Conservation (phyloP, 495 filamentous ascomycete species). For the Chaetomidium leptoderma region DNA sequence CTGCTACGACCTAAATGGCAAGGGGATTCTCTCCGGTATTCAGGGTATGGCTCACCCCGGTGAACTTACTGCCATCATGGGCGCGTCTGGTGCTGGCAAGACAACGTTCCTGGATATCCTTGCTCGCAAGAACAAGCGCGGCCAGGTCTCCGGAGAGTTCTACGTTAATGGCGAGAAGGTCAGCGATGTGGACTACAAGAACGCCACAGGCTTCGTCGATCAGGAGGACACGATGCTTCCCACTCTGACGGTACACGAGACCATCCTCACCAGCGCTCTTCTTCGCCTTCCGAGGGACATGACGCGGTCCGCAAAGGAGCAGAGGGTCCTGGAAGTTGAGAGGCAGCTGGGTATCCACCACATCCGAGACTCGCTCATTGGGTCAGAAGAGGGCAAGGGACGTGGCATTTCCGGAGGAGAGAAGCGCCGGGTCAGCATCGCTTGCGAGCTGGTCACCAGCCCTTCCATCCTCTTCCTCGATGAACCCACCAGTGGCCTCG, state of each 20-base stretch:
- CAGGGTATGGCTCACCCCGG: conserved; percentile 82
- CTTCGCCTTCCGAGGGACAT: conserved; percentile 88
- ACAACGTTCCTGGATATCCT: conserved; percentile 96
- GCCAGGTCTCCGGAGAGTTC: conserved; percentile 72
- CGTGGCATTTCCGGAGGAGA: conserved; percentile 96
- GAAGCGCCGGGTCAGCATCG: conserved; percentile 92
- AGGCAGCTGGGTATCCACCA: conserved; percentile 88
- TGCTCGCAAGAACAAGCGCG: conserved; percentile 95
- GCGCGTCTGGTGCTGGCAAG: conserved; percentile 94
- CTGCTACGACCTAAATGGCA: conserved; percentile 79
- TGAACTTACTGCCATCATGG: conserved; percentile 96
- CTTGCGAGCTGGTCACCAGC: conserved; percentile 95
- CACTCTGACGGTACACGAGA: conserved; percentile 96
- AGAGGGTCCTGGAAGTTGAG: conserved; percentile 87
- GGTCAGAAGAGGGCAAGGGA: conserved; percentile 93
- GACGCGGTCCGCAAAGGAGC: conserved; percentile 78
- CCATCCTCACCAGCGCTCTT: conserved; percentile 89
- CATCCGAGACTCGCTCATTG: conserved; percentile 90
- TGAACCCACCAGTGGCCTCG: conserved; percentile 92
- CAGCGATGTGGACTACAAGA: conserved; percentile 77
- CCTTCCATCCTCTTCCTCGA: conserved; percentile 96
- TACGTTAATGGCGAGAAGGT: conserved; percentile 93
- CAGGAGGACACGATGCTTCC: conserved; percentile 98
- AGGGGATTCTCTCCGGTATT: conserved; percentile 75
- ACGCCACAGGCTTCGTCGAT: conserved; percentile 92